Conservation (phyloP, 2,329 filamentous ascomycete species). For the Bipolaris bicolor region DNA sequence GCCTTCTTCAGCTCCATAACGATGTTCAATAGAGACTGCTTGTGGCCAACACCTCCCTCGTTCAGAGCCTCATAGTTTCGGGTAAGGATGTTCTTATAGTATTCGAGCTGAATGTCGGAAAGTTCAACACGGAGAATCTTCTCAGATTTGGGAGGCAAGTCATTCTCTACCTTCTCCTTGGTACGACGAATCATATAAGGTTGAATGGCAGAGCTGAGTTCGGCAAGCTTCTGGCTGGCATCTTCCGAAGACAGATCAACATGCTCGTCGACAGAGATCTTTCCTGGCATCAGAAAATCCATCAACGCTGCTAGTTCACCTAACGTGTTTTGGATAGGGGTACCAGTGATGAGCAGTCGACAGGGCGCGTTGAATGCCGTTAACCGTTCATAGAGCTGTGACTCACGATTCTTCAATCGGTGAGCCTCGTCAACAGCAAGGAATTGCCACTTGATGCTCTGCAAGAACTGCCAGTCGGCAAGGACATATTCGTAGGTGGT, state of each 20-base stretch:
- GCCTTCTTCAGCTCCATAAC: slow-evolving; percentile 99
- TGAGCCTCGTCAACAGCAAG: slow-evolving; percentile 97
- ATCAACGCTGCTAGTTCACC: slow-evolving; percentile 90
- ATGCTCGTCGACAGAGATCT: slow-evolving; percentile 88
- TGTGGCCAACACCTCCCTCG: slow-evolving; percentile 86
- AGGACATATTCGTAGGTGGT: slow-evolving; percentile 98
- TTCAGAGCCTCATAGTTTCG: slow-evolving; percentile 95
- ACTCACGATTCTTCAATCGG: slow-evolving; percentile 93
- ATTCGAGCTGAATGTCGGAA: slow-evolving; percentile 94
- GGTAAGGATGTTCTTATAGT: slow-evolving; percentile 98
- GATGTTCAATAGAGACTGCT: slow-evolving; percentile 94
- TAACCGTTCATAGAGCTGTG: slow-evolving; percentile 86
- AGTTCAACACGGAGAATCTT: slow-evolving; percentile 98
- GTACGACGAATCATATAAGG: slow-evolving; percentile 95
- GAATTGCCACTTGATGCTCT: slow-evolving; percentile 95
- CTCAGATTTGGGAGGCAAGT: slow-evolving; percentile 94
- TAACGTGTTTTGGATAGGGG: slow-evolving; percentile 95
- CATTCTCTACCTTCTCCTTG: slow-evolving; percentile 96
- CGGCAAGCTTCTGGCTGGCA: slow-evolving; percentile 84
- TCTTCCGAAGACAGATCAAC: slow-evolving; percentile 82
- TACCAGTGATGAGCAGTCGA: slow-evolving; percentile 92
- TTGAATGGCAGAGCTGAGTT: slow-evolving; percentile 84
- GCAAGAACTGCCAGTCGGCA: slow-evolving; percentile 80
- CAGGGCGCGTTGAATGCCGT: slow-evolving; percentile 86
- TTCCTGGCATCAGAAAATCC: slow-evolving; percentile 96